Evolutionary conservation across 345 rosid genomes (phyloP).

Genomic region (Linum tenue): DNA sequence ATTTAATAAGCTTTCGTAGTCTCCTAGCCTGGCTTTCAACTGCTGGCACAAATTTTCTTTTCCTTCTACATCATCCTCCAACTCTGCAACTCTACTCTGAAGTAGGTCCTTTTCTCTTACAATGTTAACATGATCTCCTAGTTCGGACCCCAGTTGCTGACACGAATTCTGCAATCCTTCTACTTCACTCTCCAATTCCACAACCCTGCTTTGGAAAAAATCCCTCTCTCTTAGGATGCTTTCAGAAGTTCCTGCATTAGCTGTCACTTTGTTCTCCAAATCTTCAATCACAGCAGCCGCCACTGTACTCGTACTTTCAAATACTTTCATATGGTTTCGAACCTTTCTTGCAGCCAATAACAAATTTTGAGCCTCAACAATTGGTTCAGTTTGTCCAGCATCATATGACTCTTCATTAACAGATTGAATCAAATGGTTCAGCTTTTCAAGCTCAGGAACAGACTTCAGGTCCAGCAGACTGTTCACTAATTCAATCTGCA

Average conservation of each 20-base stretch:
- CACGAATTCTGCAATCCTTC: constrained; percentile 41
- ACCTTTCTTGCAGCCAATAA: constrained; percentile 34
- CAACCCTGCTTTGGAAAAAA: constrained; percentile 34
- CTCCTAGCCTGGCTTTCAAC: not conserved
- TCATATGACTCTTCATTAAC: constrained; percentile 25
- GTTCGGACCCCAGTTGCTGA: constrained; percentile 36
- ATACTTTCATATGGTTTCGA: constrained; percentile 31
- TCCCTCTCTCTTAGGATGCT: constrained; percentile 44
- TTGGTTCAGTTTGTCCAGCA: constrained; percentile 27
- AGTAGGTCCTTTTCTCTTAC: not conserved
- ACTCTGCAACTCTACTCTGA: not conserved
- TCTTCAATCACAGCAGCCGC: constrained; percentile 45
- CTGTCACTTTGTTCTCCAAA: constrained; percentile 47
- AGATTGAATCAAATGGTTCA: constrained; percentile 21
- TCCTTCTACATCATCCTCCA: constrained; percentile 3
- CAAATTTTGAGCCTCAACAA: constrained; percentile 35
- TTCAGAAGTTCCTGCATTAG: constrained; percentile 28
- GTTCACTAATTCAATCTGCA: constrained; percentile 47
- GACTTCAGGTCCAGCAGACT: constrained; percentile 32
- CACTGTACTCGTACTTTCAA: constrained; percentile 40
- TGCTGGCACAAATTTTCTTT: not conserved
- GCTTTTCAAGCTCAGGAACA: constrained; percentile 38
- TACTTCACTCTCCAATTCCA: constrained; percentile 43
- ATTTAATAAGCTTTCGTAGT: no score
- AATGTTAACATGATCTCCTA: not conserved